A percentile compares a stretch with the other conserved stretches of the same genome.
These are phyloP conservation scores for Mycena indigotica DNA, from an alignment of 768 basidiomycete species.

Conservation along the genomic window DNA sequence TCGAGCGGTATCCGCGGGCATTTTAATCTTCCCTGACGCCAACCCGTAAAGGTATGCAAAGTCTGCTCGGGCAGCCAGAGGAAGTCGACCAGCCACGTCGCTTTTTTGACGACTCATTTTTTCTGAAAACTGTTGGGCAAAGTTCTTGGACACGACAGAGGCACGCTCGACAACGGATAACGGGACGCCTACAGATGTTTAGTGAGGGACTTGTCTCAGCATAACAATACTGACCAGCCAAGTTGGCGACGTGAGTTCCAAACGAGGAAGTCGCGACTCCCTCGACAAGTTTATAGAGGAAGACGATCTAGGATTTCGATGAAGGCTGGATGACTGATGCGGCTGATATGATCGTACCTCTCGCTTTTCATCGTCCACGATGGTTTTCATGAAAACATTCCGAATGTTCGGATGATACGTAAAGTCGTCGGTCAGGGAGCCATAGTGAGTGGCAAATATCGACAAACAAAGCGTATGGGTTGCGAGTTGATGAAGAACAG, in stretches of 20 bases:
- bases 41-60: constrained; percentile 77
- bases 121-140: constrained; percentile 85
- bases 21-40: constrained; percentile 51
- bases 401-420: constrained; percentile 89
- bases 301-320: constrained; percentile 57
- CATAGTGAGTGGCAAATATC: constrained; percentile 98
- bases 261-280: constrained; percentile 89
- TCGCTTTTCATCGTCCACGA: constrained; percentile 89
- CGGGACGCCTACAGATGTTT: constrained; percentile 51
- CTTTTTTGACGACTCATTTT: constrained; percentile 65
- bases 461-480: constrained; percentile 89
- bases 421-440: constrained; percentile 93
- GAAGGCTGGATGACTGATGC: not conserved
- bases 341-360: constrained; percentile 50
- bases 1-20: constrained; percentile 58
- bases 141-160: constrained; percentile 82
- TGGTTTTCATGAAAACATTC: constrained; percentile 94
- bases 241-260: constrained; percentile 91
- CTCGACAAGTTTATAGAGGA: constrained; percentile 91
- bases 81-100: constrained; percentile 58
- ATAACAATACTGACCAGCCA: constrained; percentile 60
- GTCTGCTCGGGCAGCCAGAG: constrained; percentile 86
- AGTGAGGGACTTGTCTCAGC: not conserved
- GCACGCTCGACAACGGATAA: constrained; percentile 84
- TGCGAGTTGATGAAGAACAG: constrained; percentile 92